These are phyloP conservation scores for Coemansia sp. DNA, from an alignment of 192 early-diverging fungal species.

Conservation along the genomic window DNA sequence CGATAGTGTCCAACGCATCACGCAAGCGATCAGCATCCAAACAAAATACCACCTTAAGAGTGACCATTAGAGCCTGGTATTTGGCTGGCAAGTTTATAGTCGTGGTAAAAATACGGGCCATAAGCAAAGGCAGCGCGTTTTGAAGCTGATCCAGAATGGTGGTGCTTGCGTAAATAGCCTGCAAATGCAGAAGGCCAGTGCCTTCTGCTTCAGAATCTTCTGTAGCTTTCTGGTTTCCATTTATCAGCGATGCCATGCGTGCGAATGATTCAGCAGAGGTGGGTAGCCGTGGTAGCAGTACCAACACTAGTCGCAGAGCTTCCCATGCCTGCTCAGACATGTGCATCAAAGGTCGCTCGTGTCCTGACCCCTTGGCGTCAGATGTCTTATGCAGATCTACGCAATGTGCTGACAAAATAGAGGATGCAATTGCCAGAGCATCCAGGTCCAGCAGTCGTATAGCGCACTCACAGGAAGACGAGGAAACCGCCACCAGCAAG, in stretches of 20 bases:
- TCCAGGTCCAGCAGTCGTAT: constrained; percentile 21
- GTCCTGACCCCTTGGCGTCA: not conserved
- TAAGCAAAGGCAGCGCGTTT: constrained; percentile 60
- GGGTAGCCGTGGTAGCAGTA: constrained; percentile 26
- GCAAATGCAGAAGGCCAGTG: constrained; percentile 1
- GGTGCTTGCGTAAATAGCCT: constrained; percentile 10
- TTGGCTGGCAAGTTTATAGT: constrained; percentile 65
- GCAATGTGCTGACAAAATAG: constrained; percentile 6
- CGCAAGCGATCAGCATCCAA: constrained; percentile 48
- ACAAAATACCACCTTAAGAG: constrained; percentile 58
- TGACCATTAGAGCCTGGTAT: constrained; percentile 61
- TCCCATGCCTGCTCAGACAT: constrained; percentile 31
- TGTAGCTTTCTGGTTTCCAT: no score
- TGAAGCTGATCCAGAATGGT: constrained; percentile 23
- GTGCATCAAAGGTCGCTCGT: constrained; percentile 5
- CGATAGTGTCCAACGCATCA: constrained; percentile 44
- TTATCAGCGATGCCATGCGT: constrained; percentile 4
- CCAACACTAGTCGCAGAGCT: constrained; percentile 24
- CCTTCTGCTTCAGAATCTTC: no score
- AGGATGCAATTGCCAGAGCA: constrained; percentile 9
- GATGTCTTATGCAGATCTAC: not conserved
- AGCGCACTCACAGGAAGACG: constrained; percentile 17
- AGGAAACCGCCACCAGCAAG: constrained; percentile 12
- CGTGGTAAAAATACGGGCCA: constrained; percentile 68
- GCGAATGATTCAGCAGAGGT: not conserved